phyloP scores from a whole-genome alignment of 2,329 filamentous ascomycete species.

The Colletotrichum neosansevieriae region DNA sequence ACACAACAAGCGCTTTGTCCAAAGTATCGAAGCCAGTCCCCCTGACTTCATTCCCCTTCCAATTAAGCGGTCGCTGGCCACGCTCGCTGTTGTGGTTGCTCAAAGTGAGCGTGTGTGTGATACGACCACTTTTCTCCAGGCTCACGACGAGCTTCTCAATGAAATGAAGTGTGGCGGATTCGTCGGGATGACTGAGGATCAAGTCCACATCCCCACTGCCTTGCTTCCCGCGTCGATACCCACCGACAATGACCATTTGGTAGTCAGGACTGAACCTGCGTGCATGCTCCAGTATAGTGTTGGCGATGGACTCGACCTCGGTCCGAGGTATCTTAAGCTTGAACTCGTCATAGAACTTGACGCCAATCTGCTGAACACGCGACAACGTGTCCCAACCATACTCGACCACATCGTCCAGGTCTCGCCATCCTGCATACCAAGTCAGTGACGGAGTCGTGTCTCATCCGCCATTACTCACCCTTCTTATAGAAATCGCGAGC shows the following conservation, averaged over 20 bases:
- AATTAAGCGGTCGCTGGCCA: constrained; percentile 71
- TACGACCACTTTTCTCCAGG: constrained; percentile 76
- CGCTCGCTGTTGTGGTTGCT: constrained; percentile 78
- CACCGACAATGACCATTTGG: constrained; percentile 76
- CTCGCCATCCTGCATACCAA: constrained; percentile 72
- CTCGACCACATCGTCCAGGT: constrained; percentile 88
- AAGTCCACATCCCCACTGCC: constrained; percentile 87
- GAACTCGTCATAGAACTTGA: constrained; percentile 95
- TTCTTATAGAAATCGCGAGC: constrained; percentile 84
- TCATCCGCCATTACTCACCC: constrained; percentile 47
- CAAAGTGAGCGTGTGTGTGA: constrained; percentile 85
- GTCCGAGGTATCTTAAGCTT: constrained; percentile 74
- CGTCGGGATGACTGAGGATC: constrained; percentile 82
- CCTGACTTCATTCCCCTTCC: constrained; percentile 58
- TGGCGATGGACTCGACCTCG: constrained; percentile 79
- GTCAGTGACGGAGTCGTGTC: not conserved
- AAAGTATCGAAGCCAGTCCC: constrained; percentile 84
- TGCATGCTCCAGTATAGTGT: constrained; percentile 74
- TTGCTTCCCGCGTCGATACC: constrained; percentile 83
- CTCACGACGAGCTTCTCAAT: constrained; percentile 76
- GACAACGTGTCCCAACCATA: constrained; percentile 81
- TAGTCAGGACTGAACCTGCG: constrained; percentile 68
- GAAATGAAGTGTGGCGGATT: constrained; percentile 75
- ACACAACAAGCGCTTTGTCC: constrained; percentile 93
- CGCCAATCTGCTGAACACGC: constrained; percentile 89